A percentile compares a stretch with the other conserved stretches of the same genome.
Evolutionary conservation across 2,329 filamentous ascomycete species (phyloP).

Genomic region (Trichoderma gracile): DNA sequence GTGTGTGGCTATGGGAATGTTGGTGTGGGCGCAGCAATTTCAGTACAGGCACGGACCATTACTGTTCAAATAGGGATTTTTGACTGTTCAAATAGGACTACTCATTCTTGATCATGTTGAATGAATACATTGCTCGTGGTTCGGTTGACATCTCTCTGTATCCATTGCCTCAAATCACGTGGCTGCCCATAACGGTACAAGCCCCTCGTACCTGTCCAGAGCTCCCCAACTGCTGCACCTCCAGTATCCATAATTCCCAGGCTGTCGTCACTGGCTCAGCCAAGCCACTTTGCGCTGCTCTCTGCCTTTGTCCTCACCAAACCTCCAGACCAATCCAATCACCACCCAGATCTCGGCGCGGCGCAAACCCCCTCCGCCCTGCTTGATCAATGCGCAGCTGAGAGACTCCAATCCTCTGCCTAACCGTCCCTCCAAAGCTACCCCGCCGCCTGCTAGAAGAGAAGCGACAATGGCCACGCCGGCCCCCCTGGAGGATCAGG

Average conservation of each 20-base stretch:
- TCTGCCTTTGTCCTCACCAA: neutral
- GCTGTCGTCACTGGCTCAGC: conserved; percentile 23
- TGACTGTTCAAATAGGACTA: no score
- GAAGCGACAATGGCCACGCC: conserved; percentile 50
- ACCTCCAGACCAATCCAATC: conserved; percentile 13
- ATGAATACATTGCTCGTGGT: no score
- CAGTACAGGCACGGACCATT: no score
- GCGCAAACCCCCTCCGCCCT: conserved; percentile 27
- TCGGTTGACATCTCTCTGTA: no score
- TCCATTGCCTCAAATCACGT: no score
- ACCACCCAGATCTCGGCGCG: neutral
- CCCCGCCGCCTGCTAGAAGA: conserved; percentile 33
- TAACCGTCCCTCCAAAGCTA: conserved; percentile 33
- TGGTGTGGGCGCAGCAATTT: no score
- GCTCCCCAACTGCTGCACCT: neutral
- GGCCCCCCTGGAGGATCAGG: conserved; percentile 74
- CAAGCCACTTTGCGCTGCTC: conserved; percentile 25
- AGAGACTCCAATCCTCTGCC: conserved; percentile 26
- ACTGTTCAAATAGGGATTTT: no score
- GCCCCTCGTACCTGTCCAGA: neutral
- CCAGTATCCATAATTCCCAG: neutral
- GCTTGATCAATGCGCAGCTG: conserved; percentile 33
- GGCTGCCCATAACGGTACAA: neutral
- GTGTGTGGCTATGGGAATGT: no score
- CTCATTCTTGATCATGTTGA: no score